Base-by-base conservation (phyloP, 78 protist species). In the Goniomonas avonlea region DNA sequence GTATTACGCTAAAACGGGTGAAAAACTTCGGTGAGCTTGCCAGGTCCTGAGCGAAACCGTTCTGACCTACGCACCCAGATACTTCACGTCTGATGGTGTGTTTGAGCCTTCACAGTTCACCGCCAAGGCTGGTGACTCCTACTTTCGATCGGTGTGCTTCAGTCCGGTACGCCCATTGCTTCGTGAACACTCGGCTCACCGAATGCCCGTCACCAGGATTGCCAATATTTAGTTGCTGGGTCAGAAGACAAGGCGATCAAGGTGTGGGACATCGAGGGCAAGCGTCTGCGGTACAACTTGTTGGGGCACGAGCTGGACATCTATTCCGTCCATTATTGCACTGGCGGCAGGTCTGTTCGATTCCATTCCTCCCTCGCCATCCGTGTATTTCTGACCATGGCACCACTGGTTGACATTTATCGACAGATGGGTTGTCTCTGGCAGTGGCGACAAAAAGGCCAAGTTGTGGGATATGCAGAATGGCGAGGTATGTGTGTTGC, bases 361-460 rank as follows among this genome's bases (percentile, higher is more conserved):
- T n/a, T n/a, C n/a, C n/a, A n/a, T n/a, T n/a, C n/a, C n/a, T n/a
- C n/a, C n/a, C n/a, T n/a, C n/a, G n/a, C n/a, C n/a, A n/a, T n/a
- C n/a, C n/a, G n/a, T n/a, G n/a, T n/a, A n/a, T n/a, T n/a, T n/a
- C n/a, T n/a, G n/a, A n/a, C n/a, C n/a, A n/a, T n/a, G n/a, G n/a
- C n/a, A n/a, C n/a, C n/a, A n/a, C n/a, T n/a, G n/a, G n/a, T n/a
- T n/a, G n/a, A n/a, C n/a, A n/a, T n/a, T n/a, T n/a, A n/a, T n/a
- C n/a, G n/a, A n/a, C n/a, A n/a, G n/a, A n/a, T n/a, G n/a, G n/a
- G 63, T 91, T 50, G 93, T 86, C 23, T 86, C 92, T 18, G 94
- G 94, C 61, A 71, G 85, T 43, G 94, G 93, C n/a, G 94, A 91
- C 43, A 63, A 88, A 38, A 81, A 89, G 56, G 86, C 85, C 60